Conservation (phyloP, 2,329 filamentous ascomycete species). For the Rhynchosporium secalis region DNA sequence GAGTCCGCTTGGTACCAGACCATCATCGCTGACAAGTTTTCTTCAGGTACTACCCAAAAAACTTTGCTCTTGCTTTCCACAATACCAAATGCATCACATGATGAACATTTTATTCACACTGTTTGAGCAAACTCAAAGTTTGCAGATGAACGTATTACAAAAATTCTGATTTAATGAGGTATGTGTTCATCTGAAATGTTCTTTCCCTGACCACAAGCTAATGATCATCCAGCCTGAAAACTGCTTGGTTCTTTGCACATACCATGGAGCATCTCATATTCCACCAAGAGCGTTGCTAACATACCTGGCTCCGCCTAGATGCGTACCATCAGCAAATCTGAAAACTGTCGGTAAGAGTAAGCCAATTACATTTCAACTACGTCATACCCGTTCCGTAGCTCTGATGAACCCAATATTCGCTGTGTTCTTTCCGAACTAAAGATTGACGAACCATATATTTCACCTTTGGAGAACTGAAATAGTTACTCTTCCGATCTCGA, state of each 20-base stretch:
- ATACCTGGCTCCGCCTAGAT: constrained; percentile 25
- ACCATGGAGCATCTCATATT: constrained; percentile 11
- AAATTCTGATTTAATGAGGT: constrained; percentile 51
- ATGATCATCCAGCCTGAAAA: constrained; percentile 37
- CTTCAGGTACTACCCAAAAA: constrained; percentile 16
- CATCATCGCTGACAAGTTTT: constrained; percentile 14
- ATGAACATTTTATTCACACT: constrained; percentile 47
- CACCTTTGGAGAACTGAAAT: constrained; percentile 44
- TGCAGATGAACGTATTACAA: constrained; percentile 41
- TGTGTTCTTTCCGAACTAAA: constrained; percentile 40
- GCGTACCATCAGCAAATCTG: constrained; percentile 3
- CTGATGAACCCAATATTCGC: constrained; percentile 42
- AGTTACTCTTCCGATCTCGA: constrained; percentile 10
- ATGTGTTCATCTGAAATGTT: constrained; percentile 25
- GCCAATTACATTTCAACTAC: constrained; percentile 1
- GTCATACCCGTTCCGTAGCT: constrained; percentile 22
- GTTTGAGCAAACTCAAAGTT: constrained; percentile 42
- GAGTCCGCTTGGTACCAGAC: constrained; percentile 2
- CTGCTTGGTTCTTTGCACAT: constrained; percentile 34
- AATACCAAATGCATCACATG: constrained; percentile 39
- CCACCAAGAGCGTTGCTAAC: constrained; percentile 29
- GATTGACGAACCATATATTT: constrained; percentile 42
- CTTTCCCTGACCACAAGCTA: constrained; percentile 17
- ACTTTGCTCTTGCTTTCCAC: neutral
- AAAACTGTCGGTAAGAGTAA: constrained; percentile 22